A percentile compares a stretch with the other conserved stretches of the same genome.
Evolutionary conservation across 2,329 filamentous ascomycete genomes (phyloP).

Genomic region (Laburnicola sp.): DNA sequence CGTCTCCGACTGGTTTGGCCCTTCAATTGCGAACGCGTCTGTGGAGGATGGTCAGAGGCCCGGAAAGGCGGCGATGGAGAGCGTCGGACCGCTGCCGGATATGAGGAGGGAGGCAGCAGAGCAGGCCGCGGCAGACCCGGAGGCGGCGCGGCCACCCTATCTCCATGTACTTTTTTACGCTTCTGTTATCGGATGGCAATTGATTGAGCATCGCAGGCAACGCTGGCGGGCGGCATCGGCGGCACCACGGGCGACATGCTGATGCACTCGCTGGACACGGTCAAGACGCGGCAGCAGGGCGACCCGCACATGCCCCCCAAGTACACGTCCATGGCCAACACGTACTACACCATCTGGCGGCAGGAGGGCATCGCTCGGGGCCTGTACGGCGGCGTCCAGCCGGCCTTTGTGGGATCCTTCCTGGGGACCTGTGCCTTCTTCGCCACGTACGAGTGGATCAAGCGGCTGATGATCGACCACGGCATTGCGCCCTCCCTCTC

Average conservation of each 20-base stretch:
- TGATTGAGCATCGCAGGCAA: constrained; percentile 63
- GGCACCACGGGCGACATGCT: constrained; percentile 94
- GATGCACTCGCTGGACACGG: constrained; percentile 98
- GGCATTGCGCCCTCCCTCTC: constrained; percentile 81
- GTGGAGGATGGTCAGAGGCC: constrained; percentile 44
- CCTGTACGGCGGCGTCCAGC: constrained; percentile 89
- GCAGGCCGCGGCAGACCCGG: constrained; percentile 42
- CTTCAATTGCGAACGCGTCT: constrained; percentile 38
- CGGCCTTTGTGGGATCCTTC: constrained; percentile 88
- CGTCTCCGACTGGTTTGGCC: constrained; percentile 53
- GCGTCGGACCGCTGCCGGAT: constrained; percentile 26
- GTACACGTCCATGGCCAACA: constrained; percentile 86
- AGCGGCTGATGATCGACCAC: constrained; percentile 81
- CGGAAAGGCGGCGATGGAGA: constrained; percentile 27
- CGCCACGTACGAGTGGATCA: constrained; percentile 93
- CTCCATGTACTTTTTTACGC: constrained; percentile 47
- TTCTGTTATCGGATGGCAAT: constrained; percentile 13
- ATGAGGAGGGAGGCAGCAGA: constrained; percentile 20
- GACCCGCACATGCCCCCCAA: constrained; percentile 91
- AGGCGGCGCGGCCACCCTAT: constrained; percentile 53
- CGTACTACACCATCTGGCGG: constrained; percentile 88
- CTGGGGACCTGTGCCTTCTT: constrained; percentile 95
- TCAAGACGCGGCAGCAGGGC: constrained; percentile 97
- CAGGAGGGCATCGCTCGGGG: constrained; percentile 87
- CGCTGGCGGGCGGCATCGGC: constrained; percentile 92